phyloP scores from a whole-genome alignment of 352 stramenopile genomes.

The Paralagenidium karlingii region DNA sequence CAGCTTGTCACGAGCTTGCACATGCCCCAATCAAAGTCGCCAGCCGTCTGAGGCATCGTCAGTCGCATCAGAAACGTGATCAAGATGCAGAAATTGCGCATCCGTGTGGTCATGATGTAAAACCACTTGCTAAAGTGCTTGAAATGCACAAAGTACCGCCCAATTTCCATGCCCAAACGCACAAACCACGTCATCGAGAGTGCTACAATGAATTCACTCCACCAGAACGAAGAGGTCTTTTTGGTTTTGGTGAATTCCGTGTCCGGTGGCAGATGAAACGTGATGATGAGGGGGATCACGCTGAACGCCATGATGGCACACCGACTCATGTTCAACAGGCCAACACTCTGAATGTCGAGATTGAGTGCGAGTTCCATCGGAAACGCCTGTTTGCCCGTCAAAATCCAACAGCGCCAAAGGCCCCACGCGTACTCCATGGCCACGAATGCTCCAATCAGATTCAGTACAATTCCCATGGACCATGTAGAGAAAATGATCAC shows the following conservation, averaged over 20 bases:
- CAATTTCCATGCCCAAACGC: slow-evolving; percentile 13
- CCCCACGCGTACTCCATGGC: slow-evolving; percentile 10
- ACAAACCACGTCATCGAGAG: slow-evolving; percentile 15
- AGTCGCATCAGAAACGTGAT: no score
- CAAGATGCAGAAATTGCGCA: no score
- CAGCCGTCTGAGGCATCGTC: no score
- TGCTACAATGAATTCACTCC: slow-evolving; percentile 14
- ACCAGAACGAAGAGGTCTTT: slow-evolving; percentile 1
- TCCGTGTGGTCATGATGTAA: no score
- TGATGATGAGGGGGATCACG: slow-evolving; percentile 12
- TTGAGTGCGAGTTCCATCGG: slow-evolving; percentile 13
- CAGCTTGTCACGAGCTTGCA: no score
- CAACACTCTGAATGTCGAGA: slow-evolving; percentile 21
- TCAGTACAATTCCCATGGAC: slow-evolving; percentile 23
- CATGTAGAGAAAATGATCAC: slow-evolving; percentile 23
- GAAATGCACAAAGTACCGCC: slow-evolving; percentile 10
- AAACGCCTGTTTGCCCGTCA: slow-evolving; percentile 11
- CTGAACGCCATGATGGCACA: slow-evolving; percentile 16
- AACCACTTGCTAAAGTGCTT: slow-evolving; percentile 9
- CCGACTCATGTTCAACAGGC: slow-evolving; percentile 14
- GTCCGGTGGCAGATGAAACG: slow-evolving; percentile 18
- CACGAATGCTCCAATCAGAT: slow-evolving; percentile 14
- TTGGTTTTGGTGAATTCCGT: slow-evolving; percentile 13
- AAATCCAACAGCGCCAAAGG: slow-evolving; percentile 12
- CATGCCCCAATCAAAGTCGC: no score